Evolutionary conservation across 1,139 yeast genomes (phyloP).

Genomic region (Neolecta irregularis): DNA sequence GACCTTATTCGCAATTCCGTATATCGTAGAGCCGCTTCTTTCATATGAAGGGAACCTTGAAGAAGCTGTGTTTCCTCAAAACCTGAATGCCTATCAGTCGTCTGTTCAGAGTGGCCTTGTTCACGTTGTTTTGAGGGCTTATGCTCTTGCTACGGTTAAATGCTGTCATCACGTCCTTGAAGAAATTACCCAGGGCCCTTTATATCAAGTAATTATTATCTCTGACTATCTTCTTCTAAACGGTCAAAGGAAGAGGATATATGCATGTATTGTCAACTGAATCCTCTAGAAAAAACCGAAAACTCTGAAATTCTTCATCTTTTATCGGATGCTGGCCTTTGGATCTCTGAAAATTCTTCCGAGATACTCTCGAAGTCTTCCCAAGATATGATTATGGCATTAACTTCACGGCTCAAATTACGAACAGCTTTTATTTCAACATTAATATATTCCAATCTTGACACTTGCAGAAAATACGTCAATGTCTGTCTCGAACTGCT

Average conservation of each 20-base stretch:
- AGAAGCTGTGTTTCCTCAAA: background rate
- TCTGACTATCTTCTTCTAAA: background rate
- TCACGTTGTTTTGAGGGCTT: conserved; percentile 6
- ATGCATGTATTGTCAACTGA: conserved; percentile 5
- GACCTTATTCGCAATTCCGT: conserved; percentile 8
- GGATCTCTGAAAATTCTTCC: conserved; percentile 1
- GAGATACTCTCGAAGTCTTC: background rate
- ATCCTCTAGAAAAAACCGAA: conserved; percentile 1
- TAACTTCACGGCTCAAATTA: background rate
- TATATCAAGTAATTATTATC: conserved; percentile 4
- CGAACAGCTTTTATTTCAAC: background rate
- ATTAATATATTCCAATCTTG: background rate
- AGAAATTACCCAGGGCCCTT: conserved; percentile 6
- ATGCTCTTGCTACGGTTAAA: conserved; percentile 7
- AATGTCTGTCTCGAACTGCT: conserved; percentile 5
- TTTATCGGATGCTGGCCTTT: conserved; percentile 2
- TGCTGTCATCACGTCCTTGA: conserved; percentile 3
- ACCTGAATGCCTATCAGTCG: background rate
- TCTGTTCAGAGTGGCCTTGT: background rate
- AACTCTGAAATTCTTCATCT: background rate
- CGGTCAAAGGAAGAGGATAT: conserved; percentile 8
- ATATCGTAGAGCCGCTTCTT: conserved; percentile 3
- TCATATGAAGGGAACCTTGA: background rate
- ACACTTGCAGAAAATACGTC: background rate
- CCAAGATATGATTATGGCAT: background rate